These are phyloP conservation scores for Pichia norvegensis DNA, from an alignment of 1,139 yeast species.

Conservation along the genomic window DNA sequence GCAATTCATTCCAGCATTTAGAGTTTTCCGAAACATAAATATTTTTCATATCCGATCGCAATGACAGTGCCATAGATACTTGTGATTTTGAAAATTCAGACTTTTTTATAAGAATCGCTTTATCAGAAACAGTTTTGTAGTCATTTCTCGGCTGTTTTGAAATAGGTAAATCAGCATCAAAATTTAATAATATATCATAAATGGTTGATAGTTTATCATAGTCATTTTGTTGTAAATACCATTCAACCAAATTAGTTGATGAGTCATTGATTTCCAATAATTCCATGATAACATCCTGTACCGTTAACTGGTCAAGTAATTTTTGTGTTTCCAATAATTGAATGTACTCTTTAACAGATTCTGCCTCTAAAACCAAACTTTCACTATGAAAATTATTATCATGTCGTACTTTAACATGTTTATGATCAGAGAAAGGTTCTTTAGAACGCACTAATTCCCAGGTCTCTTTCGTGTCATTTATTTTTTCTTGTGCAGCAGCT, in stretches of 20 bases:
- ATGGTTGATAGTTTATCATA: slow-evolving; percentile 27
- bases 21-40: not conserved
- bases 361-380: not conserved
- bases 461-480: not conserved
- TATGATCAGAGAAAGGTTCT: not conserved
- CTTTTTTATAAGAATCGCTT: not conserved
- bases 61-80: slow-evolving; percentile 3
- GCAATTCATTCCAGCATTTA: slow-evolving; percentile 15
- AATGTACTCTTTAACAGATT: not conserved
- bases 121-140: not conserved
- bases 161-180: not conserved
- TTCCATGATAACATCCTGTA: slow-evolving; percentile 13
- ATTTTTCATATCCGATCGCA: not conserved
- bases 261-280: slow-evolving; percentile 9
- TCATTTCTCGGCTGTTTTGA: slow-evolving; percentile 3
- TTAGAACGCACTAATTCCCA: not conserved
- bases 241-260: slow-evolving; percentile 11
- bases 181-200: slow-evolving; percentile 28
- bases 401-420: not conserved
- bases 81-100: not conserved
- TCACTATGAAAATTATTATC: not conserved
- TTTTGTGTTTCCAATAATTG: not conserved
- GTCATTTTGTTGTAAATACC: slow-evolving; percentile 14
- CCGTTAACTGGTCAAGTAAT: slow-evolving; percentile 2
- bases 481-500: too few relatives aligned